Percentiles rank a stretch among this genome's conserved stretches.
Conservation (phyloP, 768 basidiomycete genomes). For the Leccinum boreale region DNA sequence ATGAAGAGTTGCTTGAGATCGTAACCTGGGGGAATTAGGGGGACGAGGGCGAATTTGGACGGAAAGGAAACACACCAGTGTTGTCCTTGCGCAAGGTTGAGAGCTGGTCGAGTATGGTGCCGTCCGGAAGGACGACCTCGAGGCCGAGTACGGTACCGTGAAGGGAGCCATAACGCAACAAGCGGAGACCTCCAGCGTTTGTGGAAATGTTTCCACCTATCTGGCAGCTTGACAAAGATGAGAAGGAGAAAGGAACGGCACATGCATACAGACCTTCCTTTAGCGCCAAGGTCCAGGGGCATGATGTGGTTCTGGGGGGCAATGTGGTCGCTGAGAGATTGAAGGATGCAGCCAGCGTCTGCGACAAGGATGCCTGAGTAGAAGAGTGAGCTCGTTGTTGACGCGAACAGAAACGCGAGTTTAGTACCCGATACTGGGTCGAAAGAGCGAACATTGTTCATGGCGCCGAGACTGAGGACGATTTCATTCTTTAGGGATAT, state of each 20-base stretch:
- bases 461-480: conserved; percentile 77
- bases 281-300: conserved; percentile 94
- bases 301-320: conserved; percentile 90
- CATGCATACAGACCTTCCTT: conserved; percentile 69
- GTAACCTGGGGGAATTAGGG: conserved; percentile 58
- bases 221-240: conserved; percentile 65
- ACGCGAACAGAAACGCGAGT: background rate
- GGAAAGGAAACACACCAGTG: conserved; percentile 58
- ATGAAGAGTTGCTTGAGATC: conserved; percentile 99
- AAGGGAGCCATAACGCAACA: conserved; percentile 91
- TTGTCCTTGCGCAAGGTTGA: conserved; percentile 96
- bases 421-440: conserved; percentile 75
- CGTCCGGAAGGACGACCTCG: conserved; percentile 94
- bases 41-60: background rate
- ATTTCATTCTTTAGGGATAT: conserved; percentile 88
- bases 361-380: conserved; percentile 77
- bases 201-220: conserved; percentile 97
- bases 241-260: background rate
- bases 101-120: conserved; percentile 84
- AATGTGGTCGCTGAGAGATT: conserved; percentile 82
- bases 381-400: conserved; percentile 3
- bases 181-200: conserved; percentile 94
- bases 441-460: conserved; percentile 79
- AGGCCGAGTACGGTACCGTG: conserved; percentile 94
- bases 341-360: conserved; percentile 93